phyloP scores from a whole-genome alignment of 495 filamentous ascomycete genomes.

The Hypomontagnella submonticulosa region DNA sequence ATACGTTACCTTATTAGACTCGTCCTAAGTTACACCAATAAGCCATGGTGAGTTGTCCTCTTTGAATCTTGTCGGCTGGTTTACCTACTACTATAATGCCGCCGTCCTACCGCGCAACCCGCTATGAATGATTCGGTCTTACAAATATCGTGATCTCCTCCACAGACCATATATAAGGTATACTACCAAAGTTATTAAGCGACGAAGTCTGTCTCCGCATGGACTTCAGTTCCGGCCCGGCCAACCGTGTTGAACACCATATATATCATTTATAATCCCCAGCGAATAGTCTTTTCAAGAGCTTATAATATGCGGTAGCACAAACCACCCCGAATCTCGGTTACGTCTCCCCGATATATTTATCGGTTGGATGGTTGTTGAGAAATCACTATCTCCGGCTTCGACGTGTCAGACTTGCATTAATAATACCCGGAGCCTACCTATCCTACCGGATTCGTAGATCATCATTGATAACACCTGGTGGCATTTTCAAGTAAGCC shows the following conservation, averaged over 20 bases:
- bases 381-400: neutral
- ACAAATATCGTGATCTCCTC: too few relatives aligned
- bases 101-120: too few relatives aligned
- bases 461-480: neutral
- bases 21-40: too few relatives aligned
- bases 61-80: too few relatives aligned
- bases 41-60: too few relatives aligned
- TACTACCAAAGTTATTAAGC: neutral
- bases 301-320: neutral
- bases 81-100: too few relatives aligned
- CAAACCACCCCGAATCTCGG: slow-evolving; percentile 13
- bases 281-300: too few relatives aligned
- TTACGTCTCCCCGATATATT: slow-evolving; percentile 8
- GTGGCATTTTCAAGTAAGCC: slow-evolving; percentile 5
- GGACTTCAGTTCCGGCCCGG: slow-evolving; percentile 13
- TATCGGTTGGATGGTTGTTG: neutral
- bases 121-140: too few relatives aligned
- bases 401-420: slow-evolving; percentile 1
- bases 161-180: too few relatives aligned
- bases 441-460: slow-evolving; percentile 4
- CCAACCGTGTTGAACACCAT: slow-evolving; percentile 15
- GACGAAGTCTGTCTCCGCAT: neutral
- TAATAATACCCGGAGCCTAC: too few relatives aligned
- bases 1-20: too few relatives aligned
- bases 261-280: slow-evolving; percentile 10